Evolutionary conservation across 192 early-diverging fungal genomes (phyloP).

Genomic region (Diversispora eburnea): DNA sequence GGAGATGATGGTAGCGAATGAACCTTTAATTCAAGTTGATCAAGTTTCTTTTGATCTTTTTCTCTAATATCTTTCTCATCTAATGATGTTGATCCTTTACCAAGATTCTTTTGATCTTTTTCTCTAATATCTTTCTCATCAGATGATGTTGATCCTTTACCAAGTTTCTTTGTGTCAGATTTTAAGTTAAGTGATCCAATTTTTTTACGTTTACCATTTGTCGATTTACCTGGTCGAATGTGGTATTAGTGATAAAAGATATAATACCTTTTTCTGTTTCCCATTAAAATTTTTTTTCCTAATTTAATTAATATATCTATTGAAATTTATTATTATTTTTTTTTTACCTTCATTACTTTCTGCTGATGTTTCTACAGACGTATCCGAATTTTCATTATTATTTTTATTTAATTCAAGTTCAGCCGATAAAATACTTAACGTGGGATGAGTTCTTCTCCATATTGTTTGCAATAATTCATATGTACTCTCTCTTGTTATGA

Average conservation of each 20-base stretch:
- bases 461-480: conserved; percentile 66
- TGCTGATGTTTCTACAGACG: not conserved
- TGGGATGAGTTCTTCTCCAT: conserved; percentile 51
- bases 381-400: conserved; percentile 5
- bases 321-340: not conserved
- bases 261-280: not conserved
- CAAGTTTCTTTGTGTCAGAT: conserved; percentile 3
- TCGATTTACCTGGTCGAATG: conserved; percentile 8
- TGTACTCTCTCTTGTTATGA: conserved; percentile 78
- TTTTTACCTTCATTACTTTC: not conserved
- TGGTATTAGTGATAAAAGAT: not conserved
- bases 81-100: not conserved
- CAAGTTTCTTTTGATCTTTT: conserved; percentile 10
- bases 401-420: conserved; percentile 1
- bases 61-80: conserved; percentile 2
- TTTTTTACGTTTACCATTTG: not conserved
- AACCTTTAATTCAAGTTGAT: conserved; percentile 27
- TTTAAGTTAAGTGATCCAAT: not conserved
- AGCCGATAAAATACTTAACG: conserved; percentile 24
- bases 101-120: too few relatives aligned
- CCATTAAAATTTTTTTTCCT: not conserved
- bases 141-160: not conserved
- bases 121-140: conserved; percentile 1
- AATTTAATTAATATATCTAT: not conserved
- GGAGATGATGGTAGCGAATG: conserved; percentile 32